Evolutionary conservation across 352 stramenopile genomes (phyloP).

Genomic region (Pythium guiyangense): DNA sequence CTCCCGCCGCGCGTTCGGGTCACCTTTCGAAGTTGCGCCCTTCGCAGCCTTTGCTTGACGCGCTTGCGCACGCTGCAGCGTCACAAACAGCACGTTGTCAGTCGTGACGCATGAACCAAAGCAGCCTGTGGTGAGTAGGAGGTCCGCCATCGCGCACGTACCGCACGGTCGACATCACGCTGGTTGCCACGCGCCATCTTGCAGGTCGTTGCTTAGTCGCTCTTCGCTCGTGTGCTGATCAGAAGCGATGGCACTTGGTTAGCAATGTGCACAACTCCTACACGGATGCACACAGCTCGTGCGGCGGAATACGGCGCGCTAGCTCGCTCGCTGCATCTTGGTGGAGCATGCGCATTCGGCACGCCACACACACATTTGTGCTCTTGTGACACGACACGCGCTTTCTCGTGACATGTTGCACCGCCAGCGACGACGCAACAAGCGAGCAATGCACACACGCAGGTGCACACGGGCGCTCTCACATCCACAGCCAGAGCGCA

Average conservation of each 20-base stretch:
- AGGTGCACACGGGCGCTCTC: too few species aligned
- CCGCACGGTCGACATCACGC: constrained; percentile 65
- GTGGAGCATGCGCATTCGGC: too few species aligned
- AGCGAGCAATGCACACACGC: too few species aligned
- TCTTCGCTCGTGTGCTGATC: not conserved
- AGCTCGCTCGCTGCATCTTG: too few species aligned
- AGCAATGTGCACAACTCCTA: too few species aligned
- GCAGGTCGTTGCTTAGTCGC: not conserved
- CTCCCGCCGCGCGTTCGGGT: constrained; percentile 57
- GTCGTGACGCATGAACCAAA: not conserved
- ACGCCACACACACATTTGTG: too few species aligned
- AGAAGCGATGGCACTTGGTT: not conserved
- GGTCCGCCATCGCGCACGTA: constrained; percentile 18
- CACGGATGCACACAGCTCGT: too few species aligned
- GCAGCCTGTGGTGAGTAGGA: not conserved
- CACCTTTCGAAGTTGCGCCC: constrained; percentile 26
- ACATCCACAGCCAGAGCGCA: too few species aligned
- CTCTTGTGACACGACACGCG: too few species aligned
- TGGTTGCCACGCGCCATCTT: constrained; percentile 81
- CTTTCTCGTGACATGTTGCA: too few species aligned
- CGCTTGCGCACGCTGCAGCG: constrained; percentile 61
- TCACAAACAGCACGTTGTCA: not conserved
- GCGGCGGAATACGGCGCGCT: too few species aligned
- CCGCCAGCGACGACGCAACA: too few species aligned
- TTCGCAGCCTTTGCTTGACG: constrained; percentile 50